Percentiles rank a stretch among this genome's conserved stretches.
These are phyloP conservation scores for Stachybotrys chartarum DNA, from an alignment of 2,329 filamentous ascomycete genomes.

Conservation along the genomic window DNA sequence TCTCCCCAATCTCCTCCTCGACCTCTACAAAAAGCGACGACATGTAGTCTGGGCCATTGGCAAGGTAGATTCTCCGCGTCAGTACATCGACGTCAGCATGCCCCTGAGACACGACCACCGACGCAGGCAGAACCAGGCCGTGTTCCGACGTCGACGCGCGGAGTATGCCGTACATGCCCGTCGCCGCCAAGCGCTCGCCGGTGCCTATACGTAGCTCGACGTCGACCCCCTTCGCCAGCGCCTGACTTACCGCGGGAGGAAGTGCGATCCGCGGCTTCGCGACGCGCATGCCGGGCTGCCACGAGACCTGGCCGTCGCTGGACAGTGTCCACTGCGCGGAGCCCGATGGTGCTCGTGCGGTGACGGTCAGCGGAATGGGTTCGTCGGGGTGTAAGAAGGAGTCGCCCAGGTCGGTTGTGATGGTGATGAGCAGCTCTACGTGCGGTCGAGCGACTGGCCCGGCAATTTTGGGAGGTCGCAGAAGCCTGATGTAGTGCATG, in stretches of 20 bases:
- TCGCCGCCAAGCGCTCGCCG: slow-evolving; percentile 16
- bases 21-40: slow-evolving; percentile 28
- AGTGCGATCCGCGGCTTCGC: slow-evolving; percentile 25
- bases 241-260: slow-evolving; percentile 16
- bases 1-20: slow-evolving; percentile 52
- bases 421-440: slow-evolving; percentile 41
- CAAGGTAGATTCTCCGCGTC: slow-evolving; percentile 16
- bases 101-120: slow-evolving; percentile 23
- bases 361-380: slow-evolving; percentile 32
- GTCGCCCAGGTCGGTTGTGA: slow-evolving; percentile 53
- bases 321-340: neutral
- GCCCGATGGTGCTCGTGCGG: slow-evolving; percentile 1
- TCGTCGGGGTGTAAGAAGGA: slow-evolving; percentile 39
- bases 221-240: slow-evolving; percentile 13
- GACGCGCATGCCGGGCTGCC: slow-evolving; percentile 30
- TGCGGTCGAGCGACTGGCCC: slow-evolving; percentile 13
- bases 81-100: slow-evolving; percentile 14
- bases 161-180: slow-evolving; percentile 17
- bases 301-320: slow-evolving; percentile 16
- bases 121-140: slow-evolving; percentile 38
- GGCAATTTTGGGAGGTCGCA: slow-evolving; percentile 37
- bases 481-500: slow-evolving; percentile 53
- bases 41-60: slow-evolving; percentile 2
- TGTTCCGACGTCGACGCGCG: slow-evolving; percentile 8
- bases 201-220: slow-evolving; percentile 21